Conservation (phyloP, 1,139 yeast species). For the Scheffersomyces quercinus region DNA sequence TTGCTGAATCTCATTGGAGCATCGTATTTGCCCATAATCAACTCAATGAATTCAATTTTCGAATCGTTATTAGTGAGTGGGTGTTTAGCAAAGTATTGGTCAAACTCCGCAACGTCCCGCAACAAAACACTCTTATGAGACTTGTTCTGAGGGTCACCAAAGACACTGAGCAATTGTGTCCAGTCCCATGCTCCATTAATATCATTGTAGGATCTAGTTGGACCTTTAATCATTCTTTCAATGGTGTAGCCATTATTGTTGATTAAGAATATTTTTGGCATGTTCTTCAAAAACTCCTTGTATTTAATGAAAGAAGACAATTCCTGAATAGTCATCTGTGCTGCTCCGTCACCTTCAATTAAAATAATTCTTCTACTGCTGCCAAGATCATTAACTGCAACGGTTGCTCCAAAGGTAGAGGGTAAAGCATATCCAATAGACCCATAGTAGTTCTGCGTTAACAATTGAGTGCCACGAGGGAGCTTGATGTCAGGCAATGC, state of each 20-base stretch:
- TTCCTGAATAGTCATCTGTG: constrained; percentile 89
- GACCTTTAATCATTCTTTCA: constrained; percentile 81
- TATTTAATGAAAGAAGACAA: constrained; percentile 66
- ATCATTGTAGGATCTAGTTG: constrained; percentile 74
- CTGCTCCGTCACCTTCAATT: constrained; percentile 87
- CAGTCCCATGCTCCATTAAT: constrained; percentile 79
- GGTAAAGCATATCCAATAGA: constrained; percentile 89
- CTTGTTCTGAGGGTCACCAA: constrained; percentile 57
- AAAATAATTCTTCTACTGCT: constrained; percentile 58
- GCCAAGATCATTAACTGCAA: constrained; percentile 62
- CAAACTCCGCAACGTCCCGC: constrained; percentile 28
- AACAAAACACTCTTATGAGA: constrained; percentile 37
- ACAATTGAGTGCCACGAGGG: constrained; percentile 50
- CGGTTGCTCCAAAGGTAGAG: constrained; percentile 74
- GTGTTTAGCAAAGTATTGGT: constrained; percentile 16
- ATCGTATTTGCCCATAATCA: constrained; percentile 57
- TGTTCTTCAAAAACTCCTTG: constrained; percentile 35
- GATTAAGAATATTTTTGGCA: constrained; percentile 64
- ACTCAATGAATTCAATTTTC: constrained; percentile 56
- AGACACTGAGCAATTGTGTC: constrained; percentile 61
- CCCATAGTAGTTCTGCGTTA: constrained; percentile 72
- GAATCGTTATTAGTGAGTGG: constrained; percentile 15
- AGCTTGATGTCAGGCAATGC: constrained; percentile 63
- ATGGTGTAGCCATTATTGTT: constrained; percentile 88
- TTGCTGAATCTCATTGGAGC: constrained; percentile 38